Evolutionary conservation across 2,329 filamentous ascomycete genomes (phyloP).

Genomic region (Ambrosiella cleistominuta): DNA sequence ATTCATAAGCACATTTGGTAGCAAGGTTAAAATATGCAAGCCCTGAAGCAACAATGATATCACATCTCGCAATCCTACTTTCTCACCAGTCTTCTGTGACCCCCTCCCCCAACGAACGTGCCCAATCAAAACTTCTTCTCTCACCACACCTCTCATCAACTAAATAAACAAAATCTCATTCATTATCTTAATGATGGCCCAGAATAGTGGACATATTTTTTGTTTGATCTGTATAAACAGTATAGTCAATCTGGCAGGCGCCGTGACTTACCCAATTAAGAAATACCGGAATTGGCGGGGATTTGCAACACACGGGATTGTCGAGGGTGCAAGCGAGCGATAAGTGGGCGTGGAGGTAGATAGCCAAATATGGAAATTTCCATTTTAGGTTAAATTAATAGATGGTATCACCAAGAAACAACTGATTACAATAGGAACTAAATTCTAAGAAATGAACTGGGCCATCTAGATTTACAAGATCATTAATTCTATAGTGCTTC

Average conservation of each 20-base stretch:
- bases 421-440: background rate
- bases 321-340: too few relatives aligned
- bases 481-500: too few relatives aligned
- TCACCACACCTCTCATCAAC: too few relatives aligned
- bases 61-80: background rate
- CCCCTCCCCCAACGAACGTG: background rate
- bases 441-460: too few relatives aligned
- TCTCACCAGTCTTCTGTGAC: background rate
- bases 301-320: background rate
- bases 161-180: too few relatives aligned
- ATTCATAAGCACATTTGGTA: too few relatives aligned
- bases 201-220: too few relatives aligned
- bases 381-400: background rate
- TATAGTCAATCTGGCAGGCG: background rate
- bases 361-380: background rate
- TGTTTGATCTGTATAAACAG: too few relatives aligned
- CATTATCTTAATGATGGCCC: too few relatives aligned
- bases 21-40: too few relatives aligned
- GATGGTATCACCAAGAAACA: background rate
- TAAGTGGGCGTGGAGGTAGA: background rate
- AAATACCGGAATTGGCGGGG: background rate
- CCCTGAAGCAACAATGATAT: background rate
- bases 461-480: too few relatives aligned
- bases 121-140: background rate
- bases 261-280: background rate